These are phyloP conservation scores for Sclerotinia glacialis DNA, from an alignment of 2,329 filamentous ascomycete species.

Conservation along the genomic window DNA sequence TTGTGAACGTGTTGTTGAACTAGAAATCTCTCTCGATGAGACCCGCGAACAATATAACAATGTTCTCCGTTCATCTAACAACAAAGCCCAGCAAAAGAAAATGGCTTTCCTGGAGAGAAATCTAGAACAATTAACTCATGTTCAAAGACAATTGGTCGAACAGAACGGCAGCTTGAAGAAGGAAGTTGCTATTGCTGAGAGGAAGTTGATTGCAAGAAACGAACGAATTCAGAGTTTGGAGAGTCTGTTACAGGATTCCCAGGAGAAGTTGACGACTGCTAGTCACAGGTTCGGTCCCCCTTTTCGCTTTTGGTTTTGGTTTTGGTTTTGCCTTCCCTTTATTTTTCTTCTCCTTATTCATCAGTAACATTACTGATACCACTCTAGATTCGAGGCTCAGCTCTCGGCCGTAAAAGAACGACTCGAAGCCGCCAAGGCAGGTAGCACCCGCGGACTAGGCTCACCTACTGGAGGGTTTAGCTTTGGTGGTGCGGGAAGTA, in stretches of 20 bases:
- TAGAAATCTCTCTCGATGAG: slow-evolving; percentile 96
- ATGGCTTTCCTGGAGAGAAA: slow-evolving; percentile 99
- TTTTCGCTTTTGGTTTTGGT: slow-evolving; percentile 16
- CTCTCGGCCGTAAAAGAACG: slow-evolving; percentile 97
- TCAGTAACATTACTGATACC: slow-evolving; percentile 26
- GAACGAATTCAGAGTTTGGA: slow-evolving; percentile 96
- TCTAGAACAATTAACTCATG: slow-evolving; percentile 93
- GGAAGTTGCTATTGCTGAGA: slow-evolving; percentile 96
- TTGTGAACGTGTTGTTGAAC: slow-evolving; percentile 94
- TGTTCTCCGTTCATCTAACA: slow-evolving; percentile 92
- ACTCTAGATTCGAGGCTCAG: slow-evolving; percentile 85
- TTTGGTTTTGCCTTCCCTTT: slow-evolving; percentile 2
- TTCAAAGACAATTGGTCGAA: slow-evolving; percentile 95
- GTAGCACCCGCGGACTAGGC: slow-evolving; percentile 80
- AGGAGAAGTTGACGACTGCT: slow-evolving; percentile 95
- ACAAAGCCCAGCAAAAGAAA: slow-evolving; percentile 99
- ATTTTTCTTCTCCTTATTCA: not conserved
- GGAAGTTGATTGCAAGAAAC: slow-evolving; percentile 93
- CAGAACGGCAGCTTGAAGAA: slow-evolving; percentile 98
- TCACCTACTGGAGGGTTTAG: slow-evolving; percentile 68
- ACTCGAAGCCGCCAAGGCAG: slow-evolving; percentile 89
- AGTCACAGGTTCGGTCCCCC: slow-evolving; percentile 80
- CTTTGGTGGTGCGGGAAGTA: slow-evolving; percentile 62
- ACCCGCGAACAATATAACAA: slow-evolving; percentile 99
- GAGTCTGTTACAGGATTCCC: slow-evolving; percentile 87